phyloP scores from a whole-genome alignment of 2,329 filamentous ascomycete species.

The Lasiodiplodia sp. region DNA sequence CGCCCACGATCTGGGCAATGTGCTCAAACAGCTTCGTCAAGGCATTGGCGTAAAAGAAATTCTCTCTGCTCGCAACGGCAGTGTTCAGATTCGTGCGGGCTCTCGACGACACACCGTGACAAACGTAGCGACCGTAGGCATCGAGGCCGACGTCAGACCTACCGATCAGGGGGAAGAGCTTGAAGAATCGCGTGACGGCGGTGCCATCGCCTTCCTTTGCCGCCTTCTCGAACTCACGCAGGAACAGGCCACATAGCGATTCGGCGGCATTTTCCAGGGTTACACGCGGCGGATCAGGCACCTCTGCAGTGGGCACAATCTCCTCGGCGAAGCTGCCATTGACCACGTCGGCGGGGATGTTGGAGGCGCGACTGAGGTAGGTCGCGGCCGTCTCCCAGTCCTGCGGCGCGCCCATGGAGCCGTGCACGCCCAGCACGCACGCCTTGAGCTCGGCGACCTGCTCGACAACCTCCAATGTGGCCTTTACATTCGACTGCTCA shows the following conservation, averaged over 20 bases:
- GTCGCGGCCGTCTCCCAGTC: conserved; percentile 97
- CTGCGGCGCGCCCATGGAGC: conserved; percentile 96
- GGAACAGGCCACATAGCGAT: conserved; percentile 86
- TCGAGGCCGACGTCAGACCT: conserved; percentile 88
- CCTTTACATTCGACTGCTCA: conserved; percentile 89
- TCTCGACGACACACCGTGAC: conserved; percentile 86
- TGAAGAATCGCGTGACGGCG: conserved; percentile 95
- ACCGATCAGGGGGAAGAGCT: conserved; percentile 93
- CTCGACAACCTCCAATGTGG: conserved; percentile 89
- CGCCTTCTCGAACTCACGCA: conserved; percentile 94
- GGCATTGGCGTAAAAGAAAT: conserved; percentile 89
- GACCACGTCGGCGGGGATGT: conserved; percentile 80
- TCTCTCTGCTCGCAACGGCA: conserved; percentile 70
- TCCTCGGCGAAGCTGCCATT: conserved; percentile 86
- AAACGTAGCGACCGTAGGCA: conserved; percentile 95
- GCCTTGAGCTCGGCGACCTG: conserved; percentile 97
- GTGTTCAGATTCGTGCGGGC: conserved; percentile 83
- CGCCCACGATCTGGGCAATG: conserved; percentile 94
- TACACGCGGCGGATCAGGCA: conserved; percentile 86
- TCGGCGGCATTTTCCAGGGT: conserved; percentile 89
- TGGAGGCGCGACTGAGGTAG: conserved; percentile 83
- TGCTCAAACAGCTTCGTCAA: conserved; percentile 95
- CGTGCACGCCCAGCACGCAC: conserved; percentile 91
- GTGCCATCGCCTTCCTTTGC: conserved; percentile 85
- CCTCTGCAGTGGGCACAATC: conserved; percentile 94